A percentile compares a stretch with the other conserved stretches of the same genome.
phyloP scores from a whole-genome alignment of 495 filamentous ascomycete genomes.

The Penicillium bovifimosum region DNA sequence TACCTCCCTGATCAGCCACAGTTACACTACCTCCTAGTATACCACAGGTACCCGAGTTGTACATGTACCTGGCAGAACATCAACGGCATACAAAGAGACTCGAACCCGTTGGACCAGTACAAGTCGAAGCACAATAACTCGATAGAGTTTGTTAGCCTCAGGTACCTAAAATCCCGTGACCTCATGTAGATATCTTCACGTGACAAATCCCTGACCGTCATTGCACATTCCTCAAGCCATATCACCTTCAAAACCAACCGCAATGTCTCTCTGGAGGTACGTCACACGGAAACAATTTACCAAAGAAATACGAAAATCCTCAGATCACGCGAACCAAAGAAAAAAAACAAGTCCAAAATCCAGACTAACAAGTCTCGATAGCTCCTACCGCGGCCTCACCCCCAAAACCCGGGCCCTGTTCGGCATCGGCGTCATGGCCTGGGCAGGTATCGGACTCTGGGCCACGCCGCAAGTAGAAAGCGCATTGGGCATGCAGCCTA shows the following conservation, averaged over 20 bases:
- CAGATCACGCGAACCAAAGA: too few species aligned
- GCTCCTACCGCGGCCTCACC: slow-evolving; percentile 55
- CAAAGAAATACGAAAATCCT: too few species aligned
- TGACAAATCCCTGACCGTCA: slow-evolving; percentile 1
- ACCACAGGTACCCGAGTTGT: slow-evolving; percentile 10
- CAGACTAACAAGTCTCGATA: slow-evolving; percentile 22
- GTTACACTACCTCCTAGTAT: slow-evolving; percentile 12
- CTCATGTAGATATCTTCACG: slow-evolving; percentile 9
- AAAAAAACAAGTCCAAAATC: too few species aligned
- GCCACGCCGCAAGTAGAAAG: slow-evolving; percentile 56
- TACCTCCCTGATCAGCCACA: slow-evolving; percentile 12
- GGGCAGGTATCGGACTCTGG: slow-evolving; percentile 55
- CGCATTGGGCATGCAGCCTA: slow-evolving; percentile 56
- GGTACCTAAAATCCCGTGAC: slow-evolving; percentile 9
- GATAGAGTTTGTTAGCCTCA: slow-evolving; percentile 6
- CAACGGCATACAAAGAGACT: background rate
- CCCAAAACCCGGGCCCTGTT: slow-evolving; percentile 58
- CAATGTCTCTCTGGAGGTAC: slow-evolving; percentile 41
- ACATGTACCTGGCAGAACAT: slow-evolving; percentile 14
- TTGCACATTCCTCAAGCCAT: background rate
- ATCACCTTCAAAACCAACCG: background rate
- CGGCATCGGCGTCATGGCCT: slow-evolving; percentile 61
- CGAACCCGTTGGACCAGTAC: slow-evolving; percentile 4
- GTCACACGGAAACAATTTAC: too few species aligned
- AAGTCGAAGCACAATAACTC: background rate